These are phyloP conservation scores for Diaporthe australafricana DNA, from an alignment of 2,329 filamentous ascomycete species.

Conservation along the genomic window DNA sequence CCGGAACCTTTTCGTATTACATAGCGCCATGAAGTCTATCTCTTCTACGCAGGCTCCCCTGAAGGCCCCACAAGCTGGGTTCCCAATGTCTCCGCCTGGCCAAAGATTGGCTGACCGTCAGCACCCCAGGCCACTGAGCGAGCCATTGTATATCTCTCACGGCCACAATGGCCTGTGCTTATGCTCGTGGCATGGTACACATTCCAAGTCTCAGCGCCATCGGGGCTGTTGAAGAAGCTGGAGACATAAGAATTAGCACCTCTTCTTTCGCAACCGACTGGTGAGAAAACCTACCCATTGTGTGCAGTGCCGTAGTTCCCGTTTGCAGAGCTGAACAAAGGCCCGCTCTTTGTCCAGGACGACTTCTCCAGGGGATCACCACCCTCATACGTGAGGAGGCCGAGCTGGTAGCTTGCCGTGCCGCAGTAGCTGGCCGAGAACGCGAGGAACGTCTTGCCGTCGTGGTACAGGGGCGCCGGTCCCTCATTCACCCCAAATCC, in stretches of 20 bases:
- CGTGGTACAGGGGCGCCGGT: slow-evolving; percentile 33
- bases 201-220: slow-evolving; percentile 26
- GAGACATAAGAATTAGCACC: neutral
- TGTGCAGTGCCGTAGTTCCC: slow-evolving; percentile 39
- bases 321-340: slow-evolving; percentile 37
- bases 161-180: neutral
- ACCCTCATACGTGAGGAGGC: slow-evolving; percentile 36
- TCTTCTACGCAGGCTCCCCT: neutral
- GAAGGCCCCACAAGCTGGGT: slow-evolving; percentile 8
- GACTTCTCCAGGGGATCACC: slow-evolving; percentile 28
- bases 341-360: slow-evolving; percentile 36
- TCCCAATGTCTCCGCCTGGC: neutral
- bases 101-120: neutral
- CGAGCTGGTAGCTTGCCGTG: slow-evolving; percentile 37
- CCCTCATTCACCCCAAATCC: slow-evolving; percentile 10
- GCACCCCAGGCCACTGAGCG: neutral
- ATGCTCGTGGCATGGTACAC: slow-evolving; percentile 10
- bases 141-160: slow-evolving; percentile 8
- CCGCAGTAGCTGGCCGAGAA: slow-evolving; percentile 38
- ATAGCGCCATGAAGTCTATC: too few relatives aligned
- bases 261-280: neutral
- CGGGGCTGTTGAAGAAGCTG: slow-evolving; percentile 35
- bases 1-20: too few relatives aligned
- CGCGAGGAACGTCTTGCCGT: slow-evolving; percentile 36
- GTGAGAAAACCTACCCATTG: slow-evolving; percentile 10